Evolutionary conservation across 768 basidiomycete species (phyloP).

Genomic region (Tephrocybe sp.): DNA sequence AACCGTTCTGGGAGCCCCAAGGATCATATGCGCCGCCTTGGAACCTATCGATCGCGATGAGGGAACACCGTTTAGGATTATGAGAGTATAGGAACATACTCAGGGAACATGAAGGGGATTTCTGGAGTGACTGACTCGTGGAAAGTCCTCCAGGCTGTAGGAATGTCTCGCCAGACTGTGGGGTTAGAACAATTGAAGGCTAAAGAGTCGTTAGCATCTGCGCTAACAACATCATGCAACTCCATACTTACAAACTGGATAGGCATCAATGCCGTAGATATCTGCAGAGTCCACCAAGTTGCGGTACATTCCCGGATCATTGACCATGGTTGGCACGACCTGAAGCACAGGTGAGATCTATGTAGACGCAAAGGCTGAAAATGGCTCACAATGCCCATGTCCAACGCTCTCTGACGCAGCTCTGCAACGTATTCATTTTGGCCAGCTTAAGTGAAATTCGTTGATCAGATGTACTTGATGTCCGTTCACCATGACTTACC

Average conservation of each 20-base stretch:
- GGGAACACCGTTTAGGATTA: not conserved
- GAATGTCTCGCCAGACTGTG: slow-evolving; percentile 15
- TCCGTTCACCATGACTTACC: not conserved
- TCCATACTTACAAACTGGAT: slow-evolving; percentile 13
- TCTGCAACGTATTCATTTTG: slow-evolving; percentile 19
- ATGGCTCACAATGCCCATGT: slow-evolving; percentile 12
- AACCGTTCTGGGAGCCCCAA: slow-evolving; percentile 16
- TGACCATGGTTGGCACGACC: slow-evolving; percentile 18
- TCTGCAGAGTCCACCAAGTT: slow-evolving; percentile 17
- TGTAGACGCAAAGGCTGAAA: not conserved
- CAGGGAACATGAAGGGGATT: slow-evolving; percentile 20
- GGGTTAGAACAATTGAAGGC: slow-evolving; percentile 18
- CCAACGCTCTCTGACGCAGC: slow-evolving; percentile 14
- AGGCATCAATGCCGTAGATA: slow-evolving; percentile 19
- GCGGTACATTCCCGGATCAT: slow-evolving; percentile 14
- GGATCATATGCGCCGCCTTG: slow-evolving; percentile 16
- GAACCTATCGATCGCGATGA: slow-evolving; percentile 5
- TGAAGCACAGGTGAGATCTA: not conserved
- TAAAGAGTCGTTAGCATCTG: not conserved
- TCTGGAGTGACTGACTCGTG: slow-evolving; percentile 16
- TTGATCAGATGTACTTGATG: not conserved
- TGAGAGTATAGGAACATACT: not conserved
- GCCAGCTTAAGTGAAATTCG: slow-evolving; percentile 7
- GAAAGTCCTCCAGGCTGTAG: slow-evolving; percentile 18
- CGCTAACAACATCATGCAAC: not conserved